Conservation (phyloP, 139 green algal species). For the Micromonas pusilla region DNA sequence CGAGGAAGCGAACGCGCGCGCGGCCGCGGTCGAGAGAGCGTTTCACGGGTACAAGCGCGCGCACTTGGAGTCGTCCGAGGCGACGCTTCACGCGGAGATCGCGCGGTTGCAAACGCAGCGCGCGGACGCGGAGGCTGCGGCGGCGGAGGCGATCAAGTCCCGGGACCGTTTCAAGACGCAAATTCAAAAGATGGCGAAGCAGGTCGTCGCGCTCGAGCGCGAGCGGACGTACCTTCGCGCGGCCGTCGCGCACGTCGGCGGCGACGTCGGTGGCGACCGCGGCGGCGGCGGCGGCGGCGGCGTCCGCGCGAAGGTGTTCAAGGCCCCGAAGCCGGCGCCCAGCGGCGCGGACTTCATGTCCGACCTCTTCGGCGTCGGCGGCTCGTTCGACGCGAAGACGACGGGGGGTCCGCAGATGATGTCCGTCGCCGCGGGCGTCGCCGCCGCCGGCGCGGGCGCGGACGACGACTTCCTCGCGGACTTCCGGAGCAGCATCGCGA, state of each 20-base stretch:
- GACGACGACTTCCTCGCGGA: not conserved
- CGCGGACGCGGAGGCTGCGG: conserved; percentile 24
- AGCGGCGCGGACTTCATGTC: not conserved
- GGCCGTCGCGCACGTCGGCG: conserved; percentile 22
- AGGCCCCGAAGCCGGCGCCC: not conserved
- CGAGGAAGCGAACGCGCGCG: conserved; percentile 30
- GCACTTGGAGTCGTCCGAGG: conserved; percentile 39
- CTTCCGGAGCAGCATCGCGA: not conserved
- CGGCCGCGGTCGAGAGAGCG: conserved; percentile 25
- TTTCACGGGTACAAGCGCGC: conserved; percentile 20
- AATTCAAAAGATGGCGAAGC: conserved; percentile 40
- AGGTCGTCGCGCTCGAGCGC: conserved; percentile 41
- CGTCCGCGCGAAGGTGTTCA: conserved; percentile 10
- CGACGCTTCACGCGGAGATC: conserved; percentile 43
- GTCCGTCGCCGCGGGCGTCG: no score
- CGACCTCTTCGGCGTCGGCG: not conserved
- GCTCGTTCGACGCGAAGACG: no score
- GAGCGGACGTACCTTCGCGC: conserved; percentile 35
- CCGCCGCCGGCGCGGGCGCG: no score
- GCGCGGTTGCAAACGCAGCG: conserved; percentile 26
- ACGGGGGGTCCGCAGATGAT: no score
- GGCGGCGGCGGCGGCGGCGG: not conserved
- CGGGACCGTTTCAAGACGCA: conserved; percentile 50
- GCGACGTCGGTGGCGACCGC: not conserved
- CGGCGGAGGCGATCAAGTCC: conserved; percentile 27